Evolutionary conservation across 352 stramenopile species (phyloP).

Genomic region (Phytophthora rubi): DNA sequence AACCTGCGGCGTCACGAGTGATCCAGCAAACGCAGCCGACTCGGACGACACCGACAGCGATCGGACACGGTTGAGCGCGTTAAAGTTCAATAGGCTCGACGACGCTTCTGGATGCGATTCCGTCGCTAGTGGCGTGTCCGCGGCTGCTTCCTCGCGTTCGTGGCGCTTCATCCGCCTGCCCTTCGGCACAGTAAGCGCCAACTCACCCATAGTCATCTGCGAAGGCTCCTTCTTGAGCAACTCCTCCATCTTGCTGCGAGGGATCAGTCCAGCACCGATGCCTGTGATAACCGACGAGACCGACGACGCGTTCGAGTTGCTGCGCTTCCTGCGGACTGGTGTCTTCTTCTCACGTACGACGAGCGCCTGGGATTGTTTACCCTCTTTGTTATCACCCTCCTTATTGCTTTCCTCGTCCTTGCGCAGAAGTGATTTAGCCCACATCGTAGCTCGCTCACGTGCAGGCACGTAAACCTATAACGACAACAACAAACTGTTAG

Average conservation of each 20-base stretch:
- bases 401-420: conserved; percentile 43
- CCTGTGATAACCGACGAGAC: conserved; percentile 46
- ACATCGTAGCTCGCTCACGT: conserved; percentile 74
- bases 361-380: conserved; percentile 26
- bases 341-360: conserved; percentile 43
- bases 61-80: conserved; percentile 56
- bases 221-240: conserved; percentile 74
- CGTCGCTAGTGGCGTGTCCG: conserved; percentile 33
- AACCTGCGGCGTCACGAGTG: conserved; percentile 78
- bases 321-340: conserved; percentile 53
- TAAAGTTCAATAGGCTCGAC: conserved; percentile 45
- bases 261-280: conserved; percentile 29
- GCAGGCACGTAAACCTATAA: conserved; percentile 69
- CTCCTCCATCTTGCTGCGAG: conserved; percentile 61
- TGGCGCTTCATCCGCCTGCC: conserved; percentile 61
- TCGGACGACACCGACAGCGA: conserved; percentile 74
- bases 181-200: conserved; percentile 79
- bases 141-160: conserved; percentile 59
- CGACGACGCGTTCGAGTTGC: conserved; percentile 59
- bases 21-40: conserved; percentile 62
- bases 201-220: conserved; percentile 87
- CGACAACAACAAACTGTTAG: not conserved
- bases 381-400: conserved; percentile 25
- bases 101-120: conserved; percentile 16
- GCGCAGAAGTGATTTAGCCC: conserved; percentile 68